Percentiles rank a stretch among this genome's conserved stretches.
Conservation (phyloP, 1,284 basidiomycete species). For the Athelia sp. region DNA sequence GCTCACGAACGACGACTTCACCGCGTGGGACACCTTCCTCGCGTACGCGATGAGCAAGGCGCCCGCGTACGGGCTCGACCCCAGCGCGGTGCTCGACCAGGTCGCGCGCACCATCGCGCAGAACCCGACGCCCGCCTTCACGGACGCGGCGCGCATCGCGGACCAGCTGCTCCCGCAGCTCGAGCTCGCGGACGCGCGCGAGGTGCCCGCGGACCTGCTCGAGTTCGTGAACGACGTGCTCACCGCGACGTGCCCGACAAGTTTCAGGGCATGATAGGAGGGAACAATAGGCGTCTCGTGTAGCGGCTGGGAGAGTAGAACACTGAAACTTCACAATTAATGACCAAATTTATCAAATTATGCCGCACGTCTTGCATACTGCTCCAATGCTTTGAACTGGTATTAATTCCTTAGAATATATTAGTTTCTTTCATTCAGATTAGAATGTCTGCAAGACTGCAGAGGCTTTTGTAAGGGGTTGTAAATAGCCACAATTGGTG, state of each 20-base stretch:
- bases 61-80: constrained; percentile 53
- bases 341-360: no score
- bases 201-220: constrained; percentile 43
- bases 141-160: constrained; percentile 44
- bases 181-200: constrained; percentile 41
- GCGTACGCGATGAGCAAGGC: constrained; percentile 46
- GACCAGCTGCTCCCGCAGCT: constrained; percentile 56
- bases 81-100: constrained; percentile 44
- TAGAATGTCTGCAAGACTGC: no score
- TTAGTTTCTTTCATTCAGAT: no score
- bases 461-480: no score
- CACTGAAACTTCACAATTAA: no score
- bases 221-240: constrained; percentile 57
- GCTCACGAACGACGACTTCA: constrained; percentile 46
- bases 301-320: no score
- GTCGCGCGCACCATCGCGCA: constrained; percentile 43
- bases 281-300: no score
- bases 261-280: no score
- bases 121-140: constrained; percentile 31
- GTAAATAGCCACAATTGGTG: no score
- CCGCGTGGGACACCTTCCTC: constrained; percentile 54
- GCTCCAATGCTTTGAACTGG: no score
- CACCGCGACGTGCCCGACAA: constrained; percentile 64
- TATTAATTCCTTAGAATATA: no score
- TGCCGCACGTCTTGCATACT: no score